Evolutionary conservation across 2,329 filamentous ascomycete species (phyloP), one percentile per base, ranked within the genome.

Genomic region (Knoxdaviesia capensis): DNA sequence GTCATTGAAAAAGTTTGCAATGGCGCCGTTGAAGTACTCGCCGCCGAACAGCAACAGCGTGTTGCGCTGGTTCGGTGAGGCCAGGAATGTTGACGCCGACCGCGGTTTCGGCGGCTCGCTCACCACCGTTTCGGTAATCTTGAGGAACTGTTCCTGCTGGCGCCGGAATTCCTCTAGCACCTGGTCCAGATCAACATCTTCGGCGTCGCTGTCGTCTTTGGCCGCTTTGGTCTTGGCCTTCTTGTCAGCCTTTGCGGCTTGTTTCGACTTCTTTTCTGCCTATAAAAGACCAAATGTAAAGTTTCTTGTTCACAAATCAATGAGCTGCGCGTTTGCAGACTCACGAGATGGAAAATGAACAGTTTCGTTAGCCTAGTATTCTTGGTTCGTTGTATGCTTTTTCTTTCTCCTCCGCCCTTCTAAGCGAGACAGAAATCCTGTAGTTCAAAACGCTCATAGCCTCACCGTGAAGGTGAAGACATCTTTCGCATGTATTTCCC

Each of bases 101-200:
- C 90, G 75, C 28, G 86, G 73, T 42, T 75, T 74, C 1, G 90
- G 90, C 11, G 87, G 81, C 3, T 64, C 71, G 29, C 75, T 71
- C 37, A 69, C 72, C 29, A 78, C 64, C 3, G 73, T 70, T 63
- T 98, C 90, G 5, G 88, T 94, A 52, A 98, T 75, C 60, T 94
- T 94, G 52, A 90, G 73, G 55, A 93, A 94, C 53, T 83, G 81
- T 54, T 93, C 88, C 63, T 98, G 90, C 59, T 86, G 80, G 55
- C 82, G 83, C 50, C 82, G 82, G 60, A 93, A 96, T 57, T 93
- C 84, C 38, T 88, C 87, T 31, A 98, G 75, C 38, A 98, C 87
- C 38, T 80, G 78, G 55, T 98, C 90, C 34, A 98, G 71, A 59
- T 96, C 90, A 9, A 90, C 77, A 51, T 94, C 87, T 57, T 96